Percentiles rank a stretch among this genome's conserved stretches.
phyloP scores from a whole-genome alignment of 2,329 filamentous ascomycete species.

The Botryotinia convoluta region DNA sequence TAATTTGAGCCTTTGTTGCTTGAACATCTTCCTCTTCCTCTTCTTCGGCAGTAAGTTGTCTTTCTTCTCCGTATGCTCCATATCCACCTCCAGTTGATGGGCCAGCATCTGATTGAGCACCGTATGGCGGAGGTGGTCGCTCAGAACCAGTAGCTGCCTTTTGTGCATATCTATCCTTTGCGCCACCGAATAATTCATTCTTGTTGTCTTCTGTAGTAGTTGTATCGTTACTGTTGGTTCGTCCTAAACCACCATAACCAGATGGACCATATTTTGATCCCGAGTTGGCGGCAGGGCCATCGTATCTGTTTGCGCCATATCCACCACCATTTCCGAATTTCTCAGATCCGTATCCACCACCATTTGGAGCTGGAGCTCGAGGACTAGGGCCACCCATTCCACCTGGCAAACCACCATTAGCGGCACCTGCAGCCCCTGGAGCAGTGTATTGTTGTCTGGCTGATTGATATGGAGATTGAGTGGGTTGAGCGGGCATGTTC shows the following conservation, averaged over 20 bases:
- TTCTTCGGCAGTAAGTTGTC: conserved; percentile 76
- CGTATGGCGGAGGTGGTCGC: conserved; percentile 33
- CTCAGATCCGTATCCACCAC: conserved; percentile 52
- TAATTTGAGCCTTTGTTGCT: conserved; percentile 71
- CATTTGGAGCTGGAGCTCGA: conserved; percentile 31
- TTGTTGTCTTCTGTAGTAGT: conserved; percentile 51
- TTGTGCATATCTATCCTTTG: conserved; percentile 39
- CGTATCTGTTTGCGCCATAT: conserved; percentile 55
- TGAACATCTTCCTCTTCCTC: conserved; percentile 71
- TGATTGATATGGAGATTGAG: conserved; percentile 31
- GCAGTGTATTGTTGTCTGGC: conserved; percentile 33
- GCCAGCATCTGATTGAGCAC: conserved; percentile 27
- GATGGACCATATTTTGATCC: conserved; percentile 48
- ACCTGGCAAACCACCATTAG: conserved; percentile 27
- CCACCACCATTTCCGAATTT: conserved; percentile 51
- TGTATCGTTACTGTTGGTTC: conserved; percentile 44
- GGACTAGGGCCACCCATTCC: conserved; percentile 22
- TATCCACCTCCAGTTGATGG: conserved; percentile 36
- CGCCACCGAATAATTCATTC: conserved; percentile 57
- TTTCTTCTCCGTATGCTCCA: conserved; percentile 62
- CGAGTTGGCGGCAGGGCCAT: conserved; percentile 40
- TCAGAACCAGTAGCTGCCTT: conserved; percentile 30
- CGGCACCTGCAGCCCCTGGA: conserved; percentile 30
- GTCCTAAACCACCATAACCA: conserved; percentile 60
- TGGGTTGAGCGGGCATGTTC: conserved; percentile 43